Evolutionary conservation across 1,139 yeast genomes (phyloP).

Genomic region (Magnusiomyces fungicola): DNA sequence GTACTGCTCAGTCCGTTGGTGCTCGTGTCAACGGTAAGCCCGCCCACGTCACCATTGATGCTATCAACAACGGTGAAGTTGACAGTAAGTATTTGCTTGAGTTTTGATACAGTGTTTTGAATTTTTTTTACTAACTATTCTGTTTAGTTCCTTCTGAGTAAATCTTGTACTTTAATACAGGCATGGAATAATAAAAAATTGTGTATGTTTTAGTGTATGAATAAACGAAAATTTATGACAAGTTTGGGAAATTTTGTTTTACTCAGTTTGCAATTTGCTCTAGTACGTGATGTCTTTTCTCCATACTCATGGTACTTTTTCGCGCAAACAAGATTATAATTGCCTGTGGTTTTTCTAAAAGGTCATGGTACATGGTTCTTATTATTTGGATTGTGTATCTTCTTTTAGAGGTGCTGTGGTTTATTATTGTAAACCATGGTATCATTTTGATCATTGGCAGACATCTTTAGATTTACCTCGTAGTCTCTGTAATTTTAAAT

Average conservation of each 20-base stretch:
- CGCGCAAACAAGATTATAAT: constrained; percentile 5
- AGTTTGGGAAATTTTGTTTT: not conserved
- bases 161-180: constrained; percentile 18
- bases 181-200: constrained; percentile 15
- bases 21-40: constrained; percentile 98
- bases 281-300: constrained; percentile 1
- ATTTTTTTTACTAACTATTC: constrained; percentile 8
- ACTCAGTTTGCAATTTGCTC: constrained; percentile 5
- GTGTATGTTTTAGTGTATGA: constrained; percentile 5
- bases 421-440: not conserved
- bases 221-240: constrained; percentile 1
- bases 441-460: not conserved
- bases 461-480: too few species aligned
- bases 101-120: constrained; percentile 7
- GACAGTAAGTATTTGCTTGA: constrained; percentile 39
- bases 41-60: constrained; percentile 98
- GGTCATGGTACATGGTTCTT: too few species aligned
- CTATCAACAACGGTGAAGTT: constrained; percentile 96
- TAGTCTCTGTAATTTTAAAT: too few species aligned
- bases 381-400: not conserved
- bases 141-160: constrained; percentile 17
- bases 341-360: not conserved
- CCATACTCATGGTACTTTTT: constrained; percentile 4
- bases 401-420: not conserved
- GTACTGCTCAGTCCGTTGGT: constrained; percentile 99